Conservation (phyloP, 73 alveolate genomes). For the Paramecium octaurelia region DNA sequence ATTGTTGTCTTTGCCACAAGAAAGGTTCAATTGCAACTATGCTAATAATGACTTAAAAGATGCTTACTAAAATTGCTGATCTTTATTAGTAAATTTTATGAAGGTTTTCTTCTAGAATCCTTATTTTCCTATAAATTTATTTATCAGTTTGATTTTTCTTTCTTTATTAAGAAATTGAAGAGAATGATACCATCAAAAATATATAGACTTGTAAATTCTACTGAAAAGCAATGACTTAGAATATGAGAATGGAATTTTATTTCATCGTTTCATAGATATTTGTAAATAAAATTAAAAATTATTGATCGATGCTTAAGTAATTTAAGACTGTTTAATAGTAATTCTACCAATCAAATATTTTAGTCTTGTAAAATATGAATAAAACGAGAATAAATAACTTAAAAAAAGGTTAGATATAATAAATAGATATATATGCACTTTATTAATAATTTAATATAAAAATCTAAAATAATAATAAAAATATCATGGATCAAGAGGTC, state of each 20-base stretch:
- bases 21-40: neutral
- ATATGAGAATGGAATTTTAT: too few relatives aligned
- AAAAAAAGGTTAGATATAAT: neutral
- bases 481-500: conserved; percentile 25
- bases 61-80: neutral
- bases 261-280: neutral
- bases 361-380: neutral
- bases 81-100: neutral
- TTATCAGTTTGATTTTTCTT: neutral
- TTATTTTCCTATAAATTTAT: neutral
- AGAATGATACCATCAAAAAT: neutral
- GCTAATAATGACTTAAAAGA: neutral
- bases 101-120: neutral
- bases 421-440: neutral
- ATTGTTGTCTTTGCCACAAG: neutral
- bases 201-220: neutral
- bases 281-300: neutral
- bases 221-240: neutral
- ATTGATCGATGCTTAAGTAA: neutral
- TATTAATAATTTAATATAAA: neutral
- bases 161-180: neutral
- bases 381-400: neutral
- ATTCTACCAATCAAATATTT: neutral
- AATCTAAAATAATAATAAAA: neutral
- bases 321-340: neutral